Evolutionary conservation across 257 asterid species (phyloP), one percentile per base, ranked within the genome.

Genomic region (Solanum virginianum): DNA sequence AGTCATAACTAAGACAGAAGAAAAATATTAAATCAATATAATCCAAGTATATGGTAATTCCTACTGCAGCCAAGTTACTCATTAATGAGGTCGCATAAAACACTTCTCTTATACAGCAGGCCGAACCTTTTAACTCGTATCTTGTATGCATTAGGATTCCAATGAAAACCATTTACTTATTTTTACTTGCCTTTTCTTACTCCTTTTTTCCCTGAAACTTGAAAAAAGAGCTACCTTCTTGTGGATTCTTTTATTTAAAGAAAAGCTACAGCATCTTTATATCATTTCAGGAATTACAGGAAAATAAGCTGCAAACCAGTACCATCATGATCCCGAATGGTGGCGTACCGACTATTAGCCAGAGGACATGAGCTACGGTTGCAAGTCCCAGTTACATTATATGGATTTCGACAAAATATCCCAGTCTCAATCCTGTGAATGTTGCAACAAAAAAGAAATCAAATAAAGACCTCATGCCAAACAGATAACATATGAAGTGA

Each of bases 321-420:
- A 97, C 99, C 98, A 3, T 95, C 97, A 24, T 92, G 98, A 22
- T 97, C 99, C 10, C 99, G 92, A 36, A 95, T 94, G 26, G 99
- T 95, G 81, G 98, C 98, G 71, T 97, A 97, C 87, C 99, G 97
- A 86, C 99, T 97, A 86, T 97, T 97, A 10, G 99, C 99, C 6
- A 97, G 94, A 83, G 98, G 99, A 88, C 98, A 97, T 14, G 99
- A 97, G 91, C 99, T 95, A 91, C 98, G 97, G 63, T 94, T 94
- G 88, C 99, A 97, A 72, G 92, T 86, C 32, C 99, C 99, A 49
- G 99, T 96, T 32, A 94, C 96, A 68, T 96, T 96, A 84, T 95
- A 96, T 24, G 98, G 98, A 85, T 95, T 96, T 66, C 98, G 98
- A 83, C 99, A 97, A 87, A 97, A 95, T 51, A 79, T 91, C 69